These are phyloP conservation scores for Fraxinus sp. DNA, from an alignment of 305 asterid genomes.

Conservation along the genomic window DNA sequence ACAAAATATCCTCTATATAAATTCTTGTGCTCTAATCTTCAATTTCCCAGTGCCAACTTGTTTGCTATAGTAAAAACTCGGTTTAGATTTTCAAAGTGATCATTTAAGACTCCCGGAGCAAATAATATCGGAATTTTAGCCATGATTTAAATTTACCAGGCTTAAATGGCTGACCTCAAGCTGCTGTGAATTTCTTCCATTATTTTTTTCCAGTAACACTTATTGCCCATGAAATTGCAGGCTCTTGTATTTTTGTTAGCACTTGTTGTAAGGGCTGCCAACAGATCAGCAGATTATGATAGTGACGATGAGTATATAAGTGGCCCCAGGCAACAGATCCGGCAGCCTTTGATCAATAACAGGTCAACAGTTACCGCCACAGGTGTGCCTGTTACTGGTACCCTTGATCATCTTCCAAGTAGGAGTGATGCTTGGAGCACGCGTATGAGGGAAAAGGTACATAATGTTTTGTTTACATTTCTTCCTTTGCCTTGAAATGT, in stretches of 20 bases:
- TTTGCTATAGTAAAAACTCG: neutral
- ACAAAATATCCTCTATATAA: neutral
- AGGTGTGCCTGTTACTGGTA: conserved; percentile 65
- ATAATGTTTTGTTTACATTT: neutral
- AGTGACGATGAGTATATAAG: conserved; percentile 92
- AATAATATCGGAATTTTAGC: neutral
- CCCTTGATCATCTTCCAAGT: conserved; percentile 83
- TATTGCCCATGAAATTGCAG: conserved; percentile 47
- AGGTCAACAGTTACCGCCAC: conserved; percentile 64
- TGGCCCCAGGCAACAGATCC: conserved; percentile 79
- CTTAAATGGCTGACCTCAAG: neutral
- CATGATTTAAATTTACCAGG: neutral
- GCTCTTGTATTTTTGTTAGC: conserved; percentile 86
- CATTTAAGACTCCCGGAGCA: neutral
- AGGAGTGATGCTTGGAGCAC: conserved; percentile 98
- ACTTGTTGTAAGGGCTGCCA: conserved; percentile 85
- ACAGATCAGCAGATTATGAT: conserved; percentile 82
- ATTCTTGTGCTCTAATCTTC: neutral
- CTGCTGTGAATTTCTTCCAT: neutral
- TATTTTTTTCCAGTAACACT: conserved; percentile 5
- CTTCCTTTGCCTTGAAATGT: neutral
- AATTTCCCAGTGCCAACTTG: neutral
- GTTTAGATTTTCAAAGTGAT: neutral
- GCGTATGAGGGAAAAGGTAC: conserved; percentile 98
- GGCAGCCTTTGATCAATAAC: conserved; percentile 78